phyloP scores from a whole-genome alignment of 805 yeast species.

The Yarrowia sp. region DNA sequence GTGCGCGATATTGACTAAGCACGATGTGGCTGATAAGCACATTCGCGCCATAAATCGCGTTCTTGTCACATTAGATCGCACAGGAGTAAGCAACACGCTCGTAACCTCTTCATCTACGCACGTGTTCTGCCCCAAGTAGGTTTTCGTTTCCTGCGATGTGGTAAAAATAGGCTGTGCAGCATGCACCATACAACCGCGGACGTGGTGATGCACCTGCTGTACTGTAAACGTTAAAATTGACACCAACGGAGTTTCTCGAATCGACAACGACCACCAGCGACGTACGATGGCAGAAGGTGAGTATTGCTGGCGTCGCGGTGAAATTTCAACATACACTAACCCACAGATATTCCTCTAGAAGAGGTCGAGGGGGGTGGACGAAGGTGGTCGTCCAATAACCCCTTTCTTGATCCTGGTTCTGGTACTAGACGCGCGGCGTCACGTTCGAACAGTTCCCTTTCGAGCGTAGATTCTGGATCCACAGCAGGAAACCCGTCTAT shows the following conservation, averaged over 20 bases:
- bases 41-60: too few species aligned
- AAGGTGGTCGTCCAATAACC: slow-evolving; percentile 17
- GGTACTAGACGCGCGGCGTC: slow-evolving; percentile 3
- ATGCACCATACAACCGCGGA: too few species aligned
- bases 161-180: too few species aligned
- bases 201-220: neutral
- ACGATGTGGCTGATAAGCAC: too few species aligned
- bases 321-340: neutral
- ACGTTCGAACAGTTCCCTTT: neutral
- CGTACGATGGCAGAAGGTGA: slow-evolving; percentile 13
- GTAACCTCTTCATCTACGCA: too few species aligned
- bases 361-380: slow-evolving; percentile 3
- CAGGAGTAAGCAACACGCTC: too few species aligned
- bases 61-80: too few species aligned
- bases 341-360: slow-evolving; percentile 8
- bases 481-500: neutral
- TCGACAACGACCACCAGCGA: neutral
- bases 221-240: neutral
- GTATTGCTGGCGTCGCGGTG: neutral
- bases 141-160: too few species aligned
- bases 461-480: slow-evolving; percentile 7
- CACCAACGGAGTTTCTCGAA: neutral
- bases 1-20: too few species aligned
- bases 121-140: too few species aligned
- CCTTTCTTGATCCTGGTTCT: slow-evolving; percentile 9